A percentile compares a stretch with the other conserved stretches of the same genome.
These are phyloP conservation scores for Pleurotus platypus DNA, from an alignment of 768 basidiomycete genomes.

Conservation along the genomic window DNA sequence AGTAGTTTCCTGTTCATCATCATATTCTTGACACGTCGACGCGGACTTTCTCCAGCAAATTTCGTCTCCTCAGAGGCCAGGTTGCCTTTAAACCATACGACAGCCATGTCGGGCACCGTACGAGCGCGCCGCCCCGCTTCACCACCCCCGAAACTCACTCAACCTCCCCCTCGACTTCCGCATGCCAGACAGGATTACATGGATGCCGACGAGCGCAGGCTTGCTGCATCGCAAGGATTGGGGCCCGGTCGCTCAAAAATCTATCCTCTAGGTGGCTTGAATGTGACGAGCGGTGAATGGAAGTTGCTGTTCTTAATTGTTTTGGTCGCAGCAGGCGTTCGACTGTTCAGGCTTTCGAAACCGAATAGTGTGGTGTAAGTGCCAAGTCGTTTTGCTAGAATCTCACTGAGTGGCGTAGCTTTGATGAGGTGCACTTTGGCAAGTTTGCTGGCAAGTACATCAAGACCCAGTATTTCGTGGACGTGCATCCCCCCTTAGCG, in stretches of 20 bases:
- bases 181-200: slow-evolving; percentile 60
- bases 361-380: slow-evolving; percentile 92
- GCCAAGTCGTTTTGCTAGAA: not conserved
- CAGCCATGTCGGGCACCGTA: slow-evolving; percentile 45
- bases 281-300: slow-evolving; percentile 69
- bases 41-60: not conserved
- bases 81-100: slow-evolving; percentile 1
- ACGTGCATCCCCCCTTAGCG: slow-evolving; percentile 96
- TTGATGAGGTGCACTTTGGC: slow-evolving; percentile 98
- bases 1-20: not conserved
- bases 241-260: slow-evolving; percentile 44
- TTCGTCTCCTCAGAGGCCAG: not conserved
- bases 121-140: slow-evolving; percentile 69
- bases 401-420: slow-evolving; percentile 42
- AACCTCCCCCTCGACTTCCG: slow-evolving; percentile 55
- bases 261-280: slow-evolving; percentile 57
- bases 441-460: slow-evolving; percentile 95
- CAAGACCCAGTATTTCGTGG: slow-evolving; percentile 87
- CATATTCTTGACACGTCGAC: slow-evolving; percentile 4
- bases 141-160: slow-evolving; percentile 49
- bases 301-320: slow-evolving; percentile 66
- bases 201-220: slow-evolving; percentile 72
- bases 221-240: slow-evolving; percentile 65
- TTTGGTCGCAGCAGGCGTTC: slow-evolving; percentile 73
- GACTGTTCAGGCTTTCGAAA: slow-evolving; percentile 79